Conservation (phyloP, 495 filamentous ascomycete species). For the Aspergillus biplanus region DNA sequence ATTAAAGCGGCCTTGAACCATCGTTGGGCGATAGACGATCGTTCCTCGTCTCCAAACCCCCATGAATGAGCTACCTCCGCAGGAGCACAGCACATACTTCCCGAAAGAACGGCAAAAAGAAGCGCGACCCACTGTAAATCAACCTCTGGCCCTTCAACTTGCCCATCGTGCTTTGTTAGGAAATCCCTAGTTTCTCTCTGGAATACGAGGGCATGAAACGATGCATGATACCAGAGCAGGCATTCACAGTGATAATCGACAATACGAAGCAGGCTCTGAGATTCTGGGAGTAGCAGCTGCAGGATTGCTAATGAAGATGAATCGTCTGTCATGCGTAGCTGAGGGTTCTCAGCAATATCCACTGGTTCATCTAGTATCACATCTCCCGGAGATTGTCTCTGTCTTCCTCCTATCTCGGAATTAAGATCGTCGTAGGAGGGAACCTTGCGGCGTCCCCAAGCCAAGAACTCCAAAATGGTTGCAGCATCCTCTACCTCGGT, state of each 20-base stretch:
- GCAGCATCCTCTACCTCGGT: constrained; percentile 13
- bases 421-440: constrained; percentile 2
- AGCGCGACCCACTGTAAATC: constrained; percentile 15
- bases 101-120: constrained; percentile 11
- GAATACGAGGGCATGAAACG: constrained; percentile 10
- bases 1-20: constrained; percentile 16
- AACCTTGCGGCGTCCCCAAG: constrained; percentile 14
- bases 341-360: not conserved
- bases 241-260: constrained; percentile 12
- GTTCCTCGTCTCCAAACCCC: constrained; percentile 9
- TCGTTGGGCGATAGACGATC: constrained; percentile 1
- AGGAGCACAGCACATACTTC: constrained; percentile 15
- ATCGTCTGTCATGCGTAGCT: constrained; percentile 6
- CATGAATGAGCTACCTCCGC: constrained; percentile 6
- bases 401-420: not conserved
- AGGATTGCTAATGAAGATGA: constrained; percentile 1
- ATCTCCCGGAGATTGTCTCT: constrained; percentile 8
- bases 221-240: constrained; percentile 14
- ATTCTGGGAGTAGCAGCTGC: constrained; percentile 12
- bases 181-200: constrained; percentile 2
- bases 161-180: not conserved
- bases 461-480: constrained; percentile 11
- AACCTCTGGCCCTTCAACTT: not conserved
- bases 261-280: not conserved
- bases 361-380: not conserved